These are phyloP conservation scores for Tuber umbilicatum DNA, from an alignment of 495 filamentous ascomycete species.

Conservation along the genomic window DNA sequence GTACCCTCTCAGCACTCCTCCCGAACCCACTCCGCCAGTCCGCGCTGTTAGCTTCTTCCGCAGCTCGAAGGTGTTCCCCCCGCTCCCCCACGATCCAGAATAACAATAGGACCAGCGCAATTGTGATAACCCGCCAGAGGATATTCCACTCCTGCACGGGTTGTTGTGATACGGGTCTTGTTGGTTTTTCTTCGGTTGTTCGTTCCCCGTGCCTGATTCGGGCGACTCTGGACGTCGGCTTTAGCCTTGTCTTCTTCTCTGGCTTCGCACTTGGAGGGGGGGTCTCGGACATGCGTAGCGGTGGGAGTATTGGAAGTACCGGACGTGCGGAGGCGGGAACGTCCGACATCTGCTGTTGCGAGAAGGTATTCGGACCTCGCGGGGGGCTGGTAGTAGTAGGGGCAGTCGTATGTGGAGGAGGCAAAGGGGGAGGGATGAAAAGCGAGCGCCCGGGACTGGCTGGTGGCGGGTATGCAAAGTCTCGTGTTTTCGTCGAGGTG, in stretches of 20 bases:
- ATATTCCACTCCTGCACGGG: neutral
- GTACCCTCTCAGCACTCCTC: neutral
- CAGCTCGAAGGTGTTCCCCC: neutral
- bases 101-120: neutral
- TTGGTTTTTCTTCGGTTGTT: neutral
- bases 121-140: neutral
- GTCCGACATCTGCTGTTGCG: neutral
- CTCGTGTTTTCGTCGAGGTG: neutral
- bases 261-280: neutral
- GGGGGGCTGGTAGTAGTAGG: neutral
- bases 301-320: neutral
- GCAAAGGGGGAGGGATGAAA: neutral
- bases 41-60: neutral
- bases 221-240: neutral
- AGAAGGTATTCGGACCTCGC: neutral
- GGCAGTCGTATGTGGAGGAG: neutral
- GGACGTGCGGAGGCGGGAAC: neutral
- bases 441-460: too few relatives aligned
- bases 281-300: neutral
- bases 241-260: neutral
- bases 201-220: neutral
- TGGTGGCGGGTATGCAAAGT: neutral
- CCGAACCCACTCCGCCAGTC: neutral
- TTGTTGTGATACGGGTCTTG: neutral
- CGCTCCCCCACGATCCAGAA: neutral